Evolutionary conservation across 106 monocot genomes (phyloP).

Genomic region (Acanthochlamys bracteata): DNA sequence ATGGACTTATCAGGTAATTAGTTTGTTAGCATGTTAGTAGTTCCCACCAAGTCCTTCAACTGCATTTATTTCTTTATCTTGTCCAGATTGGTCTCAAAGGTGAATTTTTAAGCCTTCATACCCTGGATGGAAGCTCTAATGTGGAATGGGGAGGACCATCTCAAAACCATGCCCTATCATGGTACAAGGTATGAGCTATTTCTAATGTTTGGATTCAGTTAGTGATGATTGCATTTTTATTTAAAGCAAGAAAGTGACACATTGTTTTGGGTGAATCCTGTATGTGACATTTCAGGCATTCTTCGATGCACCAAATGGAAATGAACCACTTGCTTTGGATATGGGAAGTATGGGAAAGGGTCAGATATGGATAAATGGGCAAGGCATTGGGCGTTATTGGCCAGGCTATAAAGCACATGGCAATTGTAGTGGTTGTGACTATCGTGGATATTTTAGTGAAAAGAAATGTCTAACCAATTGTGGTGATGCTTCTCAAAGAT

Average conservation of each 20-base stretch:
- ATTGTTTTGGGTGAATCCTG: background rate
- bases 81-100: conserved; percentile 84
- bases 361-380: conserved; percentile 94
- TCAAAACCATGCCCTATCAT: conserved; percentile 62
- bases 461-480: conserved; percentile 73
- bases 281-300: conserved; percentile 27
- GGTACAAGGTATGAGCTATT: conserved; percentile 70
- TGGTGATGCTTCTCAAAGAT: conserved; percentile 87
- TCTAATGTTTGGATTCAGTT: background rate
- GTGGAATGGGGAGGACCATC: conserved; percentile 76
- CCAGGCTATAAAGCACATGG: conserved; percentile 74
- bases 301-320: conserved; percentile 78
- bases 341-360: conserved; percentile 94
- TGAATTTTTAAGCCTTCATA: conserved; percentile 63
- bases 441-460: conserved; percentile 68
- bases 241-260: no score
- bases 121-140: conserved; percentile 67
- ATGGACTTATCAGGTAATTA: conserved; percentile 72
- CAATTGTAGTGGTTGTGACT: conserved; percentile 54
- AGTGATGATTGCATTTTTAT: no score
- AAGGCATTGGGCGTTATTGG: conserved; percentile 88
- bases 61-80: conserved; percentile 2
- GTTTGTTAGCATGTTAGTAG: background rate
- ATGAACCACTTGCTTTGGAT: conserved; percentile 81
- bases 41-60: background rate